phyloP scores from a whole-genome alignment of 768 basidiomycete species.

The Saitozyma sp. region DNA sequence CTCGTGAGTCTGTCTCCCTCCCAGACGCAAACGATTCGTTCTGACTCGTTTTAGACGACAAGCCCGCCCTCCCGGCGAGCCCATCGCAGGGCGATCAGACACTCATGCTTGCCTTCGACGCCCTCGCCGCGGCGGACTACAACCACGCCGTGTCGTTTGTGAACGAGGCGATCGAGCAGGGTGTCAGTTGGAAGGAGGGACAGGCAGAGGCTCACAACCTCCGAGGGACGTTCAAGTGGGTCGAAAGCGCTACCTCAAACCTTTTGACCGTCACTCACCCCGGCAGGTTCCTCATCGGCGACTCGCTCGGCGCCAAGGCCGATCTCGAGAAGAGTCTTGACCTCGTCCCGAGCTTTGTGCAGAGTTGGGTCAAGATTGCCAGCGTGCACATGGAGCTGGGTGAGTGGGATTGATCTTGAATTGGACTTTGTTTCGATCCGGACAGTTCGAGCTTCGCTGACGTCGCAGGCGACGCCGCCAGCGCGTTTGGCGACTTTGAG shows the following conservation, averaged over 20 bases:
- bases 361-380: conserved; percentile 93
- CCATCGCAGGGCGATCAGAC: conserved; percentile 81
- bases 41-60: conserved; percentile 57
- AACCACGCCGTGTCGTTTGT: conserved; percentile 73
- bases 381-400: conserved; percentile 95
- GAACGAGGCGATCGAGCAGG: conserved; percentile 84
- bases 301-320: conserved; percentile 74
- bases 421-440: neutral
- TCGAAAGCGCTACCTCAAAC: conserved; percentile 9
- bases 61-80: conserved; percentile 70
- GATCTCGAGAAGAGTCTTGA: conserved; percentile 77
- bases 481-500: conserved; percentile 88
- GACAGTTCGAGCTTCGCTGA: neutral
- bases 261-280: too few species aligned
- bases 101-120: conserved; percentile 74
- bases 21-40: neutral
- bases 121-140: conserved; percentile 82
- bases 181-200: conserved; percentile 64
- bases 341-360: conserved; percentile 68
- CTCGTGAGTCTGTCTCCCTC: conserved; percentile 60
- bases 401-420: conserved; percentile 8
- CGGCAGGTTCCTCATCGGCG: conserved; percentile 78
- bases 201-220: conserved; percentile 88
- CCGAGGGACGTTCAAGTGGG: conserved; percentile 91
- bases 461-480: conserved; percentile 60